phyloP scores from a whole-genome alignment of 2,329 filamentous ascomycete genomes.

The Talaromyces sp. region DNA sequence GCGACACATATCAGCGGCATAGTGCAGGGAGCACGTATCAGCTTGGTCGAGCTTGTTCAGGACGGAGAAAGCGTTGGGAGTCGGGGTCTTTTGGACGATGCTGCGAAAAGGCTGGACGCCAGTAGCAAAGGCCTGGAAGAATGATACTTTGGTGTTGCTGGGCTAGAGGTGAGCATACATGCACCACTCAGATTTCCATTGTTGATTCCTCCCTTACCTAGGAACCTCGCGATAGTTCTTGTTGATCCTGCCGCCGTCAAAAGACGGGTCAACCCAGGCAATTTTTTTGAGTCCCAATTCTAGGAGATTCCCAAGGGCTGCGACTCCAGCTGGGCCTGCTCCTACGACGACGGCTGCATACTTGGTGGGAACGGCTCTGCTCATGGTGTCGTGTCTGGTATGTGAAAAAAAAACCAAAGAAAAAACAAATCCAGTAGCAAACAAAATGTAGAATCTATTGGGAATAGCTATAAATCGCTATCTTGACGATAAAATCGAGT shows the following conservation, averaged over 20 bases:
- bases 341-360: constrained; percentile 55
- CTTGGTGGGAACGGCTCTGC: constrained; percentile 23
- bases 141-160: constrained; percentile 56
- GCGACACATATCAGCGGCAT: constrained; percentile 52
- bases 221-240: constrained; percentile 57
- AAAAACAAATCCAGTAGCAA: background rate
- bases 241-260: constrained; percentile 49
- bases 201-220: constrained; percentile 31
- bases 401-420: background rate
- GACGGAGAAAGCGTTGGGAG: constrained; percentile 50
- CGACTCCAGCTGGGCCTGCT: constrained; percentile 54
- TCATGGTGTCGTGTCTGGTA: constrained; percentile 2
- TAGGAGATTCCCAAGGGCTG: constrained; percentile 56
- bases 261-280: constrained; percentile 54
- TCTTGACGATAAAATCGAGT: background rate
- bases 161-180: background rate
- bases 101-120: constrained; percentile 48
- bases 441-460: background rate
- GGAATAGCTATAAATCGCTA: background rate
- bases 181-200: background rate
- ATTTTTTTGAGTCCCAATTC: constrained; percentile 45
- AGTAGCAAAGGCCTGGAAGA: constrained; percentile 54
- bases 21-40: constrained; percentile 51
- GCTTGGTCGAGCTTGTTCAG: constrained; percentile 51
- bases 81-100: constrained; percentile 43